Percentiles rank a stretch among this genome's conserved stretches.
Conservation (phyloP, 306 rosid species). For the Quercus alba region DNA sequence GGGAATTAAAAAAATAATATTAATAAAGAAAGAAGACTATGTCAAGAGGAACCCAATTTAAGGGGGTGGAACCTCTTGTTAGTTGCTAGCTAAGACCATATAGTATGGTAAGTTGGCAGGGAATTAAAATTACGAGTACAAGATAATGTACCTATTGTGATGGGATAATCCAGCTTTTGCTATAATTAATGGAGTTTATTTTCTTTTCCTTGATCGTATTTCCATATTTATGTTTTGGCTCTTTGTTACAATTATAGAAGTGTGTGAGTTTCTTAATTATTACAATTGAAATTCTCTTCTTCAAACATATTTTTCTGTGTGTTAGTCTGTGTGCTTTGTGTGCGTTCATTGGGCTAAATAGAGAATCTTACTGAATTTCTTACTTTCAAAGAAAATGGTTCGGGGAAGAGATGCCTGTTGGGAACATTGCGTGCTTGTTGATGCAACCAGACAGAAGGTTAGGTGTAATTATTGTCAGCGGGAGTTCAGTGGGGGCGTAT, state of each 20-base stretch:
- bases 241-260: background rate
- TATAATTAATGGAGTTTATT: background rate
- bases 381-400: constrained; percentile 47
- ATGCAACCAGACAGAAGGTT: constrained; percentile 67
- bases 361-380: constrained; percentile 14
- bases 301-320: background rate
- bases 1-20: background rate
- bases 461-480: constrained; percentile 64
- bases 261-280: background rate
- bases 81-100: background rate
- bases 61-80: background rate
- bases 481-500: constrained; percentile 80
- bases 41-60: background rate
- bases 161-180: background rate
- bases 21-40: background rate
- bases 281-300: background rate
- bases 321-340: background rate
- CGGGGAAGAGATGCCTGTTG: constrained; percentile 84
- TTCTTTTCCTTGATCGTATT: background rate
- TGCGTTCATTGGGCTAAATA: background rate
- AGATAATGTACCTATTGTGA: background rate
- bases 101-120: background rate
- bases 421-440: constrained; percentile 70
- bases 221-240: background rate
- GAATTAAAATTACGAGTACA: background rate